Base-by-base conservation (phyloP, 768 basidiomycete genomes). In the Lactarius deliciosus region DNA sequence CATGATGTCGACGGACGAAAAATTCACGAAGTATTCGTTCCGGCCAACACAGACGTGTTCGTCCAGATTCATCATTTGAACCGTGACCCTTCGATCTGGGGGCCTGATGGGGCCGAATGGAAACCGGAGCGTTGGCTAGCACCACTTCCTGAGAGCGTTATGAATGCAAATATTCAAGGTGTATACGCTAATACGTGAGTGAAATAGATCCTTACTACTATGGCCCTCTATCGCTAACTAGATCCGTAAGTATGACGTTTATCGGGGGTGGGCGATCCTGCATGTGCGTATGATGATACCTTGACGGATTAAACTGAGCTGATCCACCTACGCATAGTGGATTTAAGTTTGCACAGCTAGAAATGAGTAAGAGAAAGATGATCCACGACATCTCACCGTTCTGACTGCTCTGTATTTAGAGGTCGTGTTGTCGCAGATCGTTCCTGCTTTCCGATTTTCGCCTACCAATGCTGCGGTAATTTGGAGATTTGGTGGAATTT, bases 271-370 rank as follows among this genome's bases (percentile, higher is more conserved):
- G 62, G 8, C 62, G 54, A 15, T 55, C 62, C 15, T 63, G 62
- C 62, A 63, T 63, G 62, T 63, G 25, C 20, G 62, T 57, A 11
- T 25, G 15, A 57, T 34, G 34, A 38, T 41, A 22, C 20, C 54
- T 38, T 22, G 54, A 34, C 7, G 9, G 22, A 4, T 8, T n/a
- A 22, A 25, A 22, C n/a, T 54, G 28, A 22, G 32, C 38, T 43
- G 62, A 57, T 38, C 13, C 9, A 7, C 43, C n/a, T 15, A 40
- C 18, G n/a, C 34, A 8, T 64, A 77, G 76, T 38, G 79, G 79
- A 55, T 80, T 79, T 73, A 79, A 80, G 61, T 79, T 78, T 64
- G 75, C 78, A 2, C 75, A 78, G 61, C 70, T 80, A 30, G 78
- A 79, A 65, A 79, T 79, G 73, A 80, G 79, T 78, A 28, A 25